Evolutionary conservation across 345 rosid genomes (phyloP).

Genomic region (Euphorbia lathyris): DNA sequence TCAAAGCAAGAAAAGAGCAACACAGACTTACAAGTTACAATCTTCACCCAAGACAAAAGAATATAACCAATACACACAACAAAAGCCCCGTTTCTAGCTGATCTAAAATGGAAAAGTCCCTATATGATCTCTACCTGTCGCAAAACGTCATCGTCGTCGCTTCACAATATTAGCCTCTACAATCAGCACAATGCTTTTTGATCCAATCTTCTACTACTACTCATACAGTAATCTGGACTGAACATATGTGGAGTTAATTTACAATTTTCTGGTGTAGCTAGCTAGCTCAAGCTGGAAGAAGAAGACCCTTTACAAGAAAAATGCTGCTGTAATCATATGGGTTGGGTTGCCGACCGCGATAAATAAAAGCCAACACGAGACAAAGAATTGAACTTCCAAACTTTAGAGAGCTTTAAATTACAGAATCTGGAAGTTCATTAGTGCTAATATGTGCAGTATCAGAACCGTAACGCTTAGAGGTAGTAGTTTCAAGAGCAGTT

Average conservation of each 20-base stretch:
- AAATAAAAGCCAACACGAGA: conserved; percentile 24
- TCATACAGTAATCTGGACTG: conserved; percentile 9
- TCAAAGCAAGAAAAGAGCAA: not conserved
- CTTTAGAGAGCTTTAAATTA: conserved; percentile 24
- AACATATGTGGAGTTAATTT: conserved; percentile 17
- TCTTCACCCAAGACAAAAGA: not conserved
- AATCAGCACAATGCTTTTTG: not conserved
- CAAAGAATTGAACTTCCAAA: conserved; percentile 26
- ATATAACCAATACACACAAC: not conserved
- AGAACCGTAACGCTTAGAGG: conserved; percentile 34
- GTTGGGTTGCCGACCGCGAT: conserved; percentile 24
- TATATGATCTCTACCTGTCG: conserved; percentile 6
- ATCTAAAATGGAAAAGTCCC: not conserved
- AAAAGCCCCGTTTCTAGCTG: not conserved
- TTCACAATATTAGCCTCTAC: not conserved
- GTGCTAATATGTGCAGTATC: conserved; percentile 32
- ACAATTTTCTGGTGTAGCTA: conserved; percentile 31
- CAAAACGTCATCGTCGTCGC: not conserved
- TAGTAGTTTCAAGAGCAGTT: conserved; percentile 43
- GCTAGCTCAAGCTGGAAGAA: not conserved
- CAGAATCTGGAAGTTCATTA: conserved; percentile 34
- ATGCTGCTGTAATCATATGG: not conserved
- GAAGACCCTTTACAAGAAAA: conserved; percentile 21
- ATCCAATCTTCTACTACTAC: conserved; percentile 11
- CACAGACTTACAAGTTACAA: conserved; percentile 1